Conservation (phyloP, 2,329 filamentous ascomycete genomes). For the Grosmannia penicillata region DNA sequence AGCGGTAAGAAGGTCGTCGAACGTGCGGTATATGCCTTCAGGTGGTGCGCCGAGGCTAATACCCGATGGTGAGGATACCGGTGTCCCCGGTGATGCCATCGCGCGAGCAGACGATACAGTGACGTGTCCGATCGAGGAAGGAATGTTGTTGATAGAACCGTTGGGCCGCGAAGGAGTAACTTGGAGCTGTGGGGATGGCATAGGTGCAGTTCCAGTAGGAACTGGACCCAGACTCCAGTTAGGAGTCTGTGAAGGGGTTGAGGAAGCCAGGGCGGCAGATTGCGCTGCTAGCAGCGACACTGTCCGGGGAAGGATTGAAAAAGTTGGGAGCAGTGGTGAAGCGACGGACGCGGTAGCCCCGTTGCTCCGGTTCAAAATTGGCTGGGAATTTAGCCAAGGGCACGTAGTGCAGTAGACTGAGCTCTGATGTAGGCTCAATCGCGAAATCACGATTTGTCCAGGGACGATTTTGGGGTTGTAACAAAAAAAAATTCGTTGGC, state of each 20-base stretch:
- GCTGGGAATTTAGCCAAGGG: not conserved
- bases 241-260: constrained; percentile 9
- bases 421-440: too few species aligned
- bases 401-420: not conserved
- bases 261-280: constrained; percentile 11
- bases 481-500: not conserved
- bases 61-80: constrained; percentile 21
- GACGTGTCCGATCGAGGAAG: constrained; percentile 4
- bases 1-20: constrained; percentile 42
- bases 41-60: constrained; percentile 35
- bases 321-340: not conserved
- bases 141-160: constrained; percentile 3
- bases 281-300: constrained; percentile 7
- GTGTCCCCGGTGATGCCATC: constrained; percentile 14
- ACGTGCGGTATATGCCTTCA: constrained; percentile 44
- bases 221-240: constrained; percentile 10
- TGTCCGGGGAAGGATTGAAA: too few species aligned
- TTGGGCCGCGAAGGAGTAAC: constrained; percentile 8
- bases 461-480: not conserved
- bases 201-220: constrained; percentile 1
- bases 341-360: constrained; percentile 1
- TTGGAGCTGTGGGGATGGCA: constrained; percentile 6
- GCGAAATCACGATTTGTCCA: too few species aligned
- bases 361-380: constrained; percentile 8
- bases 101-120: constrained; percentile 11